Conservation (phyloP, 768 basidiomycete species). For the Brasilioporus rufonigricans region DNA sequence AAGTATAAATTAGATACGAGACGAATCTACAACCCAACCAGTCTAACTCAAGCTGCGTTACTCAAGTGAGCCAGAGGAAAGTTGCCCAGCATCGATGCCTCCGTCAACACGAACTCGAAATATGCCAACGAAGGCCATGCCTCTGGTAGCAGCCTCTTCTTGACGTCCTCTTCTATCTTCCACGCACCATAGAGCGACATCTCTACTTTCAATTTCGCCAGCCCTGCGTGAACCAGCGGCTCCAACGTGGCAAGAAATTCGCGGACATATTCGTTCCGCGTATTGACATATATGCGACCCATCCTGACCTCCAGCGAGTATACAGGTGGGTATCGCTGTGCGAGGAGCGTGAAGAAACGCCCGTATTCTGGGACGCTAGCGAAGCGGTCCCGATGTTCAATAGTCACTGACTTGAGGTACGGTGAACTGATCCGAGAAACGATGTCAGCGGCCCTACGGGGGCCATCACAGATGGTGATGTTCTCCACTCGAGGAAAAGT, state of each 20-base stretch:
- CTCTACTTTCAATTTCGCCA: constrained; percentile 3
- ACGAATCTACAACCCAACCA: neutral
- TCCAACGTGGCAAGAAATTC: constrained; percentile 5
- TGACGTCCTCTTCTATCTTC: constrained; percentile 7
- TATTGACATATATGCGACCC: neutral
- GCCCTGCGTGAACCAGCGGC: constrained; percentile 2
- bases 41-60: neutral
- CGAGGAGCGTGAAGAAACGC: constrained; percentile 1
- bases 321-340: constrained; percentile 3
- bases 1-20: neutral
- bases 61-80: too few species aligned
- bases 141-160: constrained; percentile 3
- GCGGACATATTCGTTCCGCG: constrained; percentile 1
- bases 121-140: constrained; percentile 8
- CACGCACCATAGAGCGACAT: constrained; percentile 8
- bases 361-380: constrained; percentile 1
- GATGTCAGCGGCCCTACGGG: constrained; percentile 6
- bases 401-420: constrained; percentile 7
- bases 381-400: constrained; percentile 1
- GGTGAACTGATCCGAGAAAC: constrained; percentile 8
- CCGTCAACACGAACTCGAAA: constrained; percentile 14
- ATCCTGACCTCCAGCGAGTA: constrained; percentile 5
- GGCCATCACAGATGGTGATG: constrained; percentile 4
- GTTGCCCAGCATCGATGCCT: neutral
- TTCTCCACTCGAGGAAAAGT: constrained; percentile 4